phyloP scores from a whole-genome alignment of 306 rosid species.

The Rosa lucieae region DNA sequence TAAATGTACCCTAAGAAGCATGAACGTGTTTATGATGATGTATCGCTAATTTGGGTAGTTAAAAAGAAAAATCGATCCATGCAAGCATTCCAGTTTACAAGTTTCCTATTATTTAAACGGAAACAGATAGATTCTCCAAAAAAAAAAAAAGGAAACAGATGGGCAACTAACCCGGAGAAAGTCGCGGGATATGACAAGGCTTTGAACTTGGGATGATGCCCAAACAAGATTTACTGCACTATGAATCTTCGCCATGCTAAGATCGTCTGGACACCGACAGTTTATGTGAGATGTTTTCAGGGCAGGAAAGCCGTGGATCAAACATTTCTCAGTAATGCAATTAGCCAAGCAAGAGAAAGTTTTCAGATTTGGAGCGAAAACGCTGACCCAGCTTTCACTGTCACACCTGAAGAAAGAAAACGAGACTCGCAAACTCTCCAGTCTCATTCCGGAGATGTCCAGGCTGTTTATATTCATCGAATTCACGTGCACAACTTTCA shows the following conservation, averaged over 20 bases:
- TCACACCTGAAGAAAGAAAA: background rate
- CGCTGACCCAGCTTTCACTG: background rate
- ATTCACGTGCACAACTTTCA: background rate
- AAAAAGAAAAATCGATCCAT: background rate
- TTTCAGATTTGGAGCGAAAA: background rate
- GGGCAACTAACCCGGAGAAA: background rate
- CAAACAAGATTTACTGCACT: background rate
- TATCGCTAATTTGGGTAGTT: background rate
- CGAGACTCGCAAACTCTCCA: background rate
- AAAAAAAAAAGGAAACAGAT: too few species aligned
- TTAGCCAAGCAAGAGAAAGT: background rate
- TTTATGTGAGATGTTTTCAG: background rate
- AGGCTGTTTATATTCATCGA: background rate
- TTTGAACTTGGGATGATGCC: constrained; percentile 1
- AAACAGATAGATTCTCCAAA: too few species aligned
- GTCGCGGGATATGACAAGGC: background rate
- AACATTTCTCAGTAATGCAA: background rate
- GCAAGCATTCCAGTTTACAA: background rate
- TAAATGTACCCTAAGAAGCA: too few species aligned
- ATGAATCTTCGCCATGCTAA: background rate
- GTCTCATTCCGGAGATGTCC: background rate
- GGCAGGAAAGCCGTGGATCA: background rate
- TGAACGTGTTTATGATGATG: too few species aligned
- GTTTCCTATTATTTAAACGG: too few species aligned
- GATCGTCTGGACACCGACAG: background rate